These are phyloP conservation scores for Saccharomyces uvarum DNA, from an alignment of 1,139 yeast species.

Conservation along the genomic window DNA sequence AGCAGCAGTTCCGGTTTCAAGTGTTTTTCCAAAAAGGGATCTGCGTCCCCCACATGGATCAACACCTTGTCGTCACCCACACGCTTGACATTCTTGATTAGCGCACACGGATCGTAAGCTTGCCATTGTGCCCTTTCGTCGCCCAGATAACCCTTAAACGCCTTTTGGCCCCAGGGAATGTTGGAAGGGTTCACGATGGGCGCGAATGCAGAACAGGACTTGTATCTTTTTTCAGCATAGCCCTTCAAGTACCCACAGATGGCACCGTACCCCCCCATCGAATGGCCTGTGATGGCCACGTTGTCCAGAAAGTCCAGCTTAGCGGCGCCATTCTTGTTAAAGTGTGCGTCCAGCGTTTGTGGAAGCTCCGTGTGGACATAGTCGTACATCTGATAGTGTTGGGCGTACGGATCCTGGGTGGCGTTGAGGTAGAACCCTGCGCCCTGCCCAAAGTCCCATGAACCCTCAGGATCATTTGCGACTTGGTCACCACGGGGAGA, in stretches of 20 bases:
- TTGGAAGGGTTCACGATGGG: slow-evolving; percentile 77
- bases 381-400: slow-evolving; percentile 77
- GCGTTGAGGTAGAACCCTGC: slow-evolving; percentile 94
- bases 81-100: slow-evolving; percentile 49
- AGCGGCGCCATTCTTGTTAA: slow-evolving; percentile 39
- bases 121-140: slow-evolving; percentile 46
- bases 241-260: slow-evolving; percentile 65
- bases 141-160: slow-evolving; percentile 73
- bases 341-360: slow-evolving; percentile 34
- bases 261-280: slow-evolving; percentile 98
- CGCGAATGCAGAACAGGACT: slow-evolving; percentile 83
- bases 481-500: slow-evolving; percentile 90
- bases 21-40: slow-evolving; percentile 62
- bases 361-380: slow-evolving; percentile 76
- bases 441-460: slow-evolving; percentile 89
- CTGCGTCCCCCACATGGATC: slow-evolving; percentile 77
- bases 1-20: slow-evolving; percentile 69
- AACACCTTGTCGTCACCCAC: slow-evolving; percentile 44
- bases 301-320: slow-evolving; percentile 37
- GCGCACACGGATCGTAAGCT: slow-evolving; percentile 71
- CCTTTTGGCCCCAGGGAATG: slow-evolving; percentile 83
- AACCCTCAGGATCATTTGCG: slow-evolving; percentile 83
- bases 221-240: slow-evolving; percentile 47
- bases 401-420: slow-evolving; percentile 59
- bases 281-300: slow-evolving; percentile 81